Evolutionary conservation across 108 stramenopile species (phyloP).

Genomic region (Aureococcus anophagefferens): DNA sequence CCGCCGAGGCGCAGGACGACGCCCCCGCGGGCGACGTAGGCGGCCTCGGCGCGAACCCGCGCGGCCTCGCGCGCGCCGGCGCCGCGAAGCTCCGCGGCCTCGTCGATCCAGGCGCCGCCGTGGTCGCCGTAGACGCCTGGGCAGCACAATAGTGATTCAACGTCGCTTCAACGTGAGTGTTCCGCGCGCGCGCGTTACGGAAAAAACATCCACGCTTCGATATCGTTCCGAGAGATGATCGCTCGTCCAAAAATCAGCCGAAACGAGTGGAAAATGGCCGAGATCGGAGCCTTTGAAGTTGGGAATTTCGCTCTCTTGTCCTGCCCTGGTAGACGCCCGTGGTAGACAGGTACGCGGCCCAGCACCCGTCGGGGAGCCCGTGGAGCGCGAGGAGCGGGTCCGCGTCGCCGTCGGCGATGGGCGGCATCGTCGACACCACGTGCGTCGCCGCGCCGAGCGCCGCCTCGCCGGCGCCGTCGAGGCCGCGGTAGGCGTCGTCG

Average conservation of each 20-base stretch:
- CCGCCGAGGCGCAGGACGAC: background rate
- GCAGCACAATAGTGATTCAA: too few species aligned
- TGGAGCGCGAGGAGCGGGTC: background rate
- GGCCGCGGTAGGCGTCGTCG: background rate
- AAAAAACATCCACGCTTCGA: too few species aligned
- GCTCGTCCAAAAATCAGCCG: too few species aligned
- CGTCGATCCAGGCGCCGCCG: conserved; percentile 20
- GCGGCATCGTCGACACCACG: background rate
- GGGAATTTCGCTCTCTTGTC: too few species aligned
- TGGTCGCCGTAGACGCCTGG: conserved; percentile 74
- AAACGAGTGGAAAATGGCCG: too few species aligned
- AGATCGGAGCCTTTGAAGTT: too few species aligned
- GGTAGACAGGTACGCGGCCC: conserved; percentile 56
- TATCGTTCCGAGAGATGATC: too few species aligned
- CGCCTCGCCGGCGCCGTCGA: background rate
- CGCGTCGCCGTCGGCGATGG: background rate
- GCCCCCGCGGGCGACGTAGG: background rate
- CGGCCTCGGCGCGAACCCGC: background rate
- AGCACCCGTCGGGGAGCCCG: background rate
- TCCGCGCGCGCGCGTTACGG: too few species aligned
- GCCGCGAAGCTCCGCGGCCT: background rate
- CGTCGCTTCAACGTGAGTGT: too few species aligned
- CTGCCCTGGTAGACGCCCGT: conserved; percentile 68
- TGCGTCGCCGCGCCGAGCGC: background rate
- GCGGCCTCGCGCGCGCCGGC: background rate